Evolutionary conservation across 805 yeast genomes (phyloP), one percentile per base, ranked within the genome.

Genomic region (Metschnikowia matae): DNA sequence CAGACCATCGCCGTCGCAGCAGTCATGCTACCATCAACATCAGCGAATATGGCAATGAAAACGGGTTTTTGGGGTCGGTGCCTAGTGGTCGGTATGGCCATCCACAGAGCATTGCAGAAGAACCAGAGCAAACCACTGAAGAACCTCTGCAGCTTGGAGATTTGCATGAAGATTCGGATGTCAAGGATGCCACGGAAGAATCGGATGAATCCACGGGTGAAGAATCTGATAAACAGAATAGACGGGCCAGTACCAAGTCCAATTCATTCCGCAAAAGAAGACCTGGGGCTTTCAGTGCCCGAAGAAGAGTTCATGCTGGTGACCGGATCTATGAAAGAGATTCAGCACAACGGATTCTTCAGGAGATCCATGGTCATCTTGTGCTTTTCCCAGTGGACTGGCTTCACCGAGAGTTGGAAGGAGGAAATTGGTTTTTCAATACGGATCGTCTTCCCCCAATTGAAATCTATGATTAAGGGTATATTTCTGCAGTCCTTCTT

Each of bases 361-460:
- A 75, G 44, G 84, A 88, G 50, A 73, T 92, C 17, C 87, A 84
- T 47, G 99, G 99, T 1, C 87, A 94, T 62, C 69, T 94, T 57
- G 97, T 94, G 6, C 65, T 85, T n/a, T 92, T 91, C 73, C 98
- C 99, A 0, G 77, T 87, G 0, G 89, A 89, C 53, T 94, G 99
- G 99, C 75, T 94, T 40, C 73, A 80, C 59, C 79, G 83, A 51
- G 99, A 94, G 67, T 80, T 90, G 31, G 96, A 91, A 50, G 81
- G 88, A 6, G 92, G 89, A 10, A 94, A 95, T 63, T 92, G 98
- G 98, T 91, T 90, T 65, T 91, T 89, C 73, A 89, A 85, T 60
- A 84, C 95, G 45, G 99, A 94, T 63, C 82, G 96, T 61, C 73
- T 94, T 26, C 97, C 98, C 4, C 99, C 99, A 1, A 82, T 94